Base-by-base conservation (phyloP, 352 stramenopile genomes). In the Pythium aquatile region DNA sequence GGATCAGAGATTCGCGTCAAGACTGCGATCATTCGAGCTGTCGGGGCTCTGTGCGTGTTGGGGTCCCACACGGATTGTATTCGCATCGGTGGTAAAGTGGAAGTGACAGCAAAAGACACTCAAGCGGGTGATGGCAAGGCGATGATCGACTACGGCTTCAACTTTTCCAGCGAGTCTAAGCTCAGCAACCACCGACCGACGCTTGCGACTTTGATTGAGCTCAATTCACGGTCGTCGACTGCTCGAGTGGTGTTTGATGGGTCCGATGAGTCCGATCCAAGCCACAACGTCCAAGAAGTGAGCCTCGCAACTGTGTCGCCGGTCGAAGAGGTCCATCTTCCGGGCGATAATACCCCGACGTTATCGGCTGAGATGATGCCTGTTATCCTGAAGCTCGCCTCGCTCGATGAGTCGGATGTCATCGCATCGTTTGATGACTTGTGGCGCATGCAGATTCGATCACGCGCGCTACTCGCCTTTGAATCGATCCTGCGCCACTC, bases 401-500 rank as follows among this genome's bases (percentile, higher is more conserved):
- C 83, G 0, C 66, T 96, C 1, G 82, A 93, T 29, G 78, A 91
- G 17, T 87, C 78, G 1, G 86, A 75, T 37, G 70, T 89, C 4
- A 72, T 91, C 52, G 72, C 72, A 2, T 75, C 79, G 2, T 92
- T 91, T 67, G 85, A 94, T 44, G 85, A 86, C 48, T 68, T 96
- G 29, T 94, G 85, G 83, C 76, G 80, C 37, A 77, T 93, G 55
- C 87, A 96, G 67, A 92, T 96, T 24, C 83, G 85, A n/a, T 96
- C 87, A 10, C 79, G 87, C 28, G 85, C 87, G 10, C 53, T 96
- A 6, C 61, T 96, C 13, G 85, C 87, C 26, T 73, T 96, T 1
- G 83, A 94, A 66, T 81, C 84, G 26, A 82, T 96, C 16, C 42
- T 96, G 28, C 80, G 81, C 2, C 75, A 91, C 54, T 79, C 78